Percentiles rank a stretch among this genome's conserved stretches.
Evolutionary conservation across 2,329 filamentous ascomycete species (phyloP).

Genomic region (Ophiostoma tasmaniense): DNA sequence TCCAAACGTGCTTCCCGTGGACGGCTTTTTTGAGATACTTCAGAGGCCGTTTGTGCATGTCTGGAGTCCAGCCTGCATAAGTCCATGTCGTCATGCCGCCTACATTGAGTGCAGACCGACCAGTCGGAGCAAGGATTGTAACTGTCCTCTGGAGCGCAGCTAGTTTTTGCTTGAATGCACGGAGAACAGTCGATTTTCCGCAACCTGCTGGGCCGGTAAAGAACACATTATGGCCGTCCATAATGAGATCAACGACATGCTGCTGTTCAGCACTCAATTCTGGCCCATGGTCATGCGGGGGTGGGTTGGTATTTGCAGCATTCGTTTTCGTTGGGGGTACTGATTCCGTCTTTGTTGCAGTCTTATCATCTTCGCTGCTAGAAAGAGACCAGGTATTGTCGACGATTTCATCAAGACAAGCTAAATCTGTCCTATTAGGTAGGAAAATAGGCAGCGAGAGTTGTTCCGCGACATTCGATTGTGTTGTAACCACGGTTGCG

Average conservation of each 20-base stretch:
- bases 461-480: neutral
- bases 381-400: neutral
- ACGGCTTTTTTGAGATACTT: slow-evolving; percentile 23
- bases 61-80: slow-evolving; percentile 48
- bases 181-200: slow-evolving; percentile 49
- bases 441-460: neutral
- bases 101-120: slow-evolving; percentile 49
- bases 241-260: slow-evolving; percentile 42
- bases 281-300: neutral
- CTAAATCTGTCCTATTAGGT: neutral
- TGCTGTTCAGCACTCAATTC: slow-evolving; percentile 39
- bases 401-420: neutral
- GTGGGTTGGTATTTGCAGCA: neutral
- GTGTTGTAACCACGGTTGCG: neutral
- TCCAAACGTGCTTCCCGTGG: slow-evolving; percentile 20
- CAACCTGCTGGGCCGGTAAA: slow-evolving; percentile 56
- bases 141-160: slow-evolving; percentile 31
- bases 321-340: neutral
- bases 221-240: slow-evolving; percentile 49
- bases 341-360: neutral
- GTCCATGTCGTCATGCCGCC: slow-evolving; percentile 48
- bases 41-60: slow-evolving; percentile 36
- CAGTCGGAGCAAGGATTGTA: slow-evolving; percentile 50
- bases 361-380: neutral
- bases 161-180: slow-evolving; percentile 37